Percentiles rank a stretch among this genome's conserved stretches.
Conservation (phyloP, 2,329 filamentous ascomycete genomes). For the Cladosporium phlei region DNA sequence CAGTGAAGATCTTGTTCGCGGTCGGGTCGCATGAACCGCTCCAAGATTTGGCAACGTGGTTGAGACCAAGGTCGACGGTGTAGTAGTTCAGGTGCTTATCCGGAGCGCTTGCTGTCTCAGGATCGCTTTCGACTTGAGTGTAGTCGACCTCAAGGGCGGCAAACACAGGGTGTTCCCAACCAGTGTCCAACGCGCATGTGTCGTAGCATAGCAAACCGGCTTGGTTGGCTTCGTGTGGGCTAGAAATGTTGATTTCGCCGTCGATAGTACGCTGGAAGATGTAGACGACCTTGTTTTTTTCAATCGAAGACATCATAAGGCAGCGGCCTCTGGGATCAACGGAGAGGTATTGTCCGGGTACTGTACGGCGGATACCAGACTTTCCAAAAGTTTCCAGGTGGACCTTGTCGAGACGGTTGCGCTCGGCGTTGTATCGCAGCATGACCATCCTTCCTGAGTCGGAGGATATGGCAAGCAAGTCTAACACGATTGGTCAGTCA, state of each 20-base stretch:
- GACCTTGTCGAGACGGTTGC: constrained; percentile 82
- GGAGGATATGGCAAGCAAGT: constrained; percentile 91
- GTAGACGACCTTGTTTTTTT: constrained; percentile 99
- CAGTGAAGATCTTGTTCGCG: constrained; percentile 86
- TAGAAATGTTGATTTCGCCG: constrained; percentile 93
- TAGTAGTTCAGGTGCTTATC: constrained; percentile 92
- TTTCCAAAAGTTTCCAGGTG: constrained; percentile 98
- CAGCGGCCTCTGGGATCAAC: constrained; percentile 94
- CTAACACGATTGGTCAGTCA: constrained; percentile 44
- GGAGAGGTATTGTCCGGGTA: constrained; percentile 93
- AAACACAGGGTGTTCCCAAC: constrained; percentile 95
- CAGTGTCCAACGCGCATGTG: constrained; percentile 83
- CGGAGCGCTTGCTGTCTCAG: constrained; percentile 69
- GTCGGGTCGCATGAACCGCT: constrained; percentile 87
- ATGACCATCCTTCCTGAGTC: constrained; percentile 95
- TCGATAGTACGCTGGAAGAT: constrained; percentile 93
- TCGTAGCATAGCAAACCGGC: constrained; percentile 85
- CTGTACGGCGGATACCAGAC: constrained; percentile 85
- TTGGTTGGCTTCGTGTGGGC: constrained; percentile 92
- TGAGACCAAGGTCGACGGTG: constrained; percentile 91
- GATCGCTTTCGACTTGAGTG: constrained; percentile 83
- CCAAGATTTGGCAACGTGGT: constrained; percentile 97
- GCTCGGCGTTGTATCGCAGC: constrained; percentile 80
- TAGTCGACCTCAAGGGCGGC: constrained; percentile 93
- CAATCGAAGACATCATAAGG: constrained; percentile 85